Base-by-base conservation (phyloP, 495 filamentous ascomycete genomes). In the Lophiotrema nucula region DNA sequence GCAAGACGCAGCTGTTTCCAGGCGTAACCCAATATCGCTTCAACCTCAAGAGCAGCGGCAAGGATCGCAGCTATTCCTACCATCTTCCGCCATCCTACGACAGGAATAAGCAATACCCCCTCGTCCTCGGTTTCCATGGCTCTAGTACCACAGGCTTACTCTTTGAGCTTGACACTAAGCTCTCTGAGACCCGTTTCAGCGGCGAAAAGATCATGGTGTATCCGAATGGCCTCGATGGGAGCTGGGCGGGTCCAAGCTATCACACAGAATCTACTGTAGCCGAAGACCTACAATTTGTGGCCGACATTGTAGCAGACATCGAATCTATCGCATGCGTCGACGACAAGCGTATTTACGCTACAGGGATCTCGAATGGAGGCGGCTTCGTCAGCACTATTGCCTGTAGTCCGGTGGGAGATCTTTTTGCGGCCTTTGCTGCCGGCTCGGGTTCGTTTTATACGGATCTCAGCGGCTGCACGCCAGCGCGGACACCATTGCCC, bases 401-500 rank as follows among this genome's bases (percentile, higher is more conserved):
- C 21, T 64, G 48, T 22, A 44, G 31, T 25, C 15, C 19, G n/a
- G 13, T 49, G 11, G 48, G 50, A 28, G 22, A 12, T n/a, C 31
- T 52, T 2, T 64, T 64, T 35, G 38, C 31, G 10, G 54, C 53
- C n/a, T 58, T 53, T 10, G 54, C 54, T 18, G 8, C 53, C 4
- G 41, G 24, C 13, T 64, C 54, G 16, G 54, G 53, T 10, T 35
- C 60, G n/a, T 58, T 58, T 25, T 64, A 64, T 35, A 58, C 60
- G 15, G 60, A 64, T 24, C 4, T 49, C 15, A 58, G 56, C 26
- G 53, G 54, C 8, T 76, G 75, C 47, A 60, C 58, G 0, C 64
- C 76, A 3, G 68, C 66, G 1, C 66, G 75, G 1, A 63, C 54
- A 10, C 61, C 71, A 35, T 62, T 75, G 41, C 79, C 67, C 21